These are phyloP conservation scores for Aspergillus puulaauensis DNA, from an alignment of 2,329 filamentous ascomycete species.

Conservation along the genomic window DNA sequence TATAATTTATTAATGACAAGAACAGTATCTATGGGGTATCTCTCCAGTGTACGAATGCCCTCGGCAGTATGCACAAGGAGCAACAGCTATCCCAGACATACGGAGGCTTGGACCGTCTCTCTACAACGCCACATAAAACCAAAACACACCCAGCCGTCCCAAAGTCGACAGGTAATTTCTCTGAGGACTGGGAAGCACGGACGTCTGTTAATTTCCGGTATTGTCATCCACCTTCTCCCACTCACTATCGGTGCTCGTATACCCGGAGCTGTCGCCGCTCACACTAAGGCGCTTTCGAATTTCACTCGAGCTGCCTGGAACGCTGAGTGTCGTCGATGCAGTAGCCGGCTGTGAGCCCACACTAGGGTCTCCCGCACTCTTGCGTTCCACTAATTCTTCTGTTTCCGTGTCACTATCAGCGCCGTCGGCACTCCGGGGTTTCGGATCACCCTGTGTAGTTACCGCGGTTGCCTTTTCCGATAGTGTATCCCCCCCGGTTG, in stretches of 20 bases:
- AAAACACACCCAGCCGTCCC: not conserved
- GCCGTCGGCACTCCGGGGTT: conserved; percentile 26
- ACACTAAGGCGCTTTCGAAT: conserved; percentile 47
- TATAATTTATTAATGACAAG: not conserved
- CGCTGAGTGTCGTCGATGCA: conserved; percentile 47
- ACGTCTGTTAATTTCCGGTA: conserved; percentile 4
- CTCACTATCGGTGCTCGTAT: conserved; percentile 84
- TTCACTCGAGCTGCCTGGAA: conserved; percentile 39
- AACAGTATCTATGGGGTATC: conserved; percentile 16
- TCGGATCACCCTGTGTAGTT: conserved; percentile 22
- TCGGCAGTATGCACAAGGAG: conserved; percentile 1
- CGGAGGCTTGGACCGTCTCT: not conserved
- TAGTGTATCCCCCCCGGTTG: conserved; percentile 44
- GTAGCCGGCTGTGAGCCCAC: conserved; percentile 19
- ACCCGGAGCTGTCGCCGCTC: conserved; percentile 52
- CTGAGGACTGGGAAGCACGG: no score
- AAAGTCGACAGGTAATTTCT: not conserved
- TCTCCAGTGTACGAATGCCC: conserved; percentile 5
- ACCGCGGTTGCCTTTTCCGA: conserved; percentile 38
- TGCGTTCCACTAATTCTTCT: conserved; percentile 28
- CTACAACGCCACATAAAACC: not conserved
- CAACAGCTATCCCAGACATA: not conserved
- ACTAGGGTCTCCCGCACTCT: conserved; percentile 13
- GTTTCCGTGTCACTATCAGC: conserved; percentile 49
- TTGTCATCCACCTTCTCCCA: conserved; percentile 84